Evolutionary conservation across 2,329 filamentous ascomycete species (phyloP).

Genomic region (Cercospora zeina): DNA sequence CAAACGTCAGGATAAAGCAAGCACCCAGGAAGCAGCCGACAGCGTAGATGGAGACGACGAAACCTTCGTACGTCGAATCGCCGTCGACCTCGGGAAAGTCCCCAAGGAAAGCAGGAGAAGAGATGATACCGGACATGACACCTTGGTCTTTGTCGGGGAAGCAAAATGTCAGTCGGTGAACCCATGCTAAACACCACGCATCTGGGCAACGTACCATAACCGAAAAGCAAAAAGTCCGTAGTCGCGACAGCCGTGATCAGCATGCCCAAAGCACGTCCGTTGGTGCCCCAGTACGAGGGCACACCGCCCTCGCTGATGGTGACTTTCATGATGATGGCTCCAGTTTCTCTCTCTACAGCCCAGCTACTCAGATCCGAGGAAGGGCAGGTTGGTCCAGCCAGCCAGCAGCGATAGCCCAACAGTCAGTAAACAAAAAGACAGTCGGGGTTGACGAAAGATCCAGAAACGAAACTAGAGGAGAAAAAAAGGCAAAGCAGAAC

Average conservation of each 20-base stretch:
- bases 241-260: slow-evolving; percentile 27
- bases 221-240: slow-evolving; percentile 25
- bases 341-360: background rate
- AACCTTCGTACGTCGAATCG: slow-evolving; percentile 52
- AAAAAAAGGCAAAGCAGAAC: background rate
- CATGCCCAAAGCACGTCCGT: slow-evolving; percentile 23
- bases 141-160: slow-evolving; percentile 28
- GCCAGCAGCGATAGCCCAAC: background rate
- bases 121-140: slow-evolving; percentile 48
- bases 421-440: background rate
- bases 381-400: slow-evolving; percentile 1
- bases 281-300: slow-evolving; percentile 31
- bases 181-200: background rate
- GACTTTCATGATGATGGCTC: slow-evolving; percentile 26
- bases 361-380: background rate
- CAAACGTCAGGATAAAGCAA: slow-evolving; percentile 42
- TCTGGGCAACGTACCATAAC: slow-evolving; percentile 9
- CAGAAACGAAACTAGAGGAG: slow-evolving; percentile 4
- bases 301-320: slow-evolving; percentile 24
- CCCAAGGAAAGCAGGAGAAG: slow-evolving; percentile 39
- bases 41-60: slow-evolving; percentile 55
- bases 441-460: background rate
- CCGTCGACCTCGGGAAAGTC: slow-evolving; percentile 44
- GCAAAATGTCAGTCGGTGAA: background rate
- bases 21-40: slow-evolving; percentile 50